Evolutionary conservation across 2,329 filamentous ascomycete species (phyloP).

Genomic region (Aspergillus sergii): DNA sequence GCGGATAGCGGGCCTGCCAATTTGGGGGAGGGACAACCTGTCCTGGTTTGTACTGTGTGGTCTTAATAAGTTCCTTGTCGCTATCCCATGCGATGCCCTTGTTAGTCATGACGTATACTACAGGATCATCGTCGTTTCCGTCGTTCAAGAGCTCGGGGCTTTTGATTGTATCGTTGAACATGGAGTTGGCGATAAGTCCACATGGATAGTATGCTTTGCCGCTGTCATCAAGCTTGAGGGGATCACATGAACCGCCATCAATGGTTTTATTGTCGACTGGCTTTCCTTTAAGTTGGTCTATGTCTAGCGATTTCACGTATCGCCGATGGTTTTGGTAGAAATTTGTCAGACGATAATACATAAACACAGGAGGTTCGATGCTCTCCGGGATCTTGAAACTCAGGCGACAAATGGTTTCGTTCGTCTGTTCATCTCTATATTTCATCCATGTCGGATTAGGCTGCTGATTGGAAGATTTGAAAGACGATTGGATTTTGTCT

Average conservation of each 20-base stretch:
- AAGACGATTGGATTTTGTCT: constrained; percentile 66
- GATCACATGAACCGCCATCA: constrained; percentile 70
- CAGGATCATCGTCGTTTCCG: constrained; percentile 53
- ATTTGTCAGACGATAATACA: constrained; percentile 95
- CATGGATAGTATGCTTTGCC: constrained; percentile 86
- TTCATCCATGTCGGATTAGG: constrained; percentile 35
- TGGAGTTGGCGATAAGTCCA: constrained; percentile 91
- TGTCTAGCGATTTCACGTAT: constrained; percentile 88
- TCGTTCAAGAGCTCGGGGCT: constrained; percentile 61
- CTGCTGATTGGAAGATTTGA: constrained; percentile 60
- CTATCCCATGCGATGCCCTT: constrained; percentile 83
- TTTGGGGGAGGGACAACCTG: constrained; percentile 83
- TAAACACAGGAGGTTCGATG: constrained; percentile 78
- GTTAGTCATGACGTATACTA: constrained; percentile 72
- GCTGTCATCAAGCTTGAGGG: constrained; percentile 61
- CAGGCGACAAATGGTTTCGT: constrained; percentile 66
- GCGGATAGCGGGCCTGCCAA: constrained; percentile 72
- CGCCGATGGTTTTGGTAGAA: constrained; percentile 99
- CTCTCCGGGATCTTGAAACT: constrained; percentile 77
- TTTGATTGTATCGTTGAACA: constrained; percentile 91
- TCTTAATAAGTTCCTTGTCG: constrained; percentile 77
- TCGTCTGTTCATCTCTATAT: constrained; percentile 23
- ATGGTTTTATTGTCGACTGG: constrained; percentile 64
- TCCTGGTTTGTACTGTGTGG: constrained; percentile 64
- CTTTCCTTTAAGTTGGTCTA: constrained; percentile 78